phyloP scores from a whole-genome alignment of 2,329 filamentous ascomycete species.

The Neophaeococcomyces mojaviensis region DNA sequence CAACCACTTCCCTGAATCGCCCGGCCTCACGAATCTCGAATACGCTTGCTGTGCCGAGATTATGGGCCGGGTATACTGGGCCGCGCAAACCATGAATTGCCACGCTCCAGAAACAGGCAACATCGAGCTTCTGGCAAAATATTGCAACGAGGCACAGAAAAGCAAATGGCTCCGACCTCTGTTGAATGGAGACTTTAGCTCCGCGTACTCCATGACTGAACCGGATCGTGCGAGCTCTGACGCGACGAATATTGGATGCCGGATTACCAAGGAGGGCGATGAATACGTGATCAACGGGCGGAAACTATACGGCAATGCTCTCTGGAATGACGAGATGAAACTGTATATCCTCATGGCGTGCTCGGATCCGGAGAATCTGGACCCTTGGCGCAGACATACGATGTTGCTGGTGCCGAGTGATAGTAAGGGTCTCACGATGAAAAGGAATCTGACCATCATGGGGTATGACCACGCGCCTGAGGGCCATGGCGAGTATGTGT shows the following conservation, averaged over 20 bases:
- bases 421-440: constrained; percentile 70
- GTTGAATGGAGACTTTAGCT: constrained; percentile 67
- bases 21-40: constrained; percentile 80
- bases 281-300: constrained; percentile 74
- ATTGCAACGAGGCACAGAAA: constrained; percentile 48
- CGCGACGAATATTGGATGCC: constrained; percentile 73
- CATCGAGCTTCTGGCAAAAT: constrained; percentile 79
- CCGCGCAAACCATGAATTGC: constrained; percentile 59
- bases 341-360: constrained; percentile 88
- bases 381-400: constrained; percentile 73
- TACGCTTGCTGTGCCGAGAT: constrained; percentile 87
- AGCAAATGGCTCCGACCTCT: constrained; percentile 65
- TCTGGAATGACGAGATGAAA: constrained; percentile 33
- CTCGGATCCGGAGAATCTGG: constrained; percentile 60
- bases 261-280: constrained; percentile 63
- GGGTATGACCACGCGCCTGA: constrained; percentile 77
- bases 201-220: constrained; percentile 79
- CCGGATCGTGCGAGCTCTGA: constrained; percentile 70
- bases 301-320: constrained; percentile 20
- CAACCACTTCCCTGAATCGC: constrained; percentile 79
- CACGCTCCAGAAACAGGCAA: constrained; percentile 77
- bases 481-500: constrained; percentile 76
- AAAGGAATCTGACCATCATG: constrained; percentile 78
- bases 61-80: constrained; percentile 60
- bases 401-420: constrained; percentile 70